phyloP scores from a whole-genome alignment of 192 early-diverging fungal genomes.

The Thamnidium elegans region DNA sequence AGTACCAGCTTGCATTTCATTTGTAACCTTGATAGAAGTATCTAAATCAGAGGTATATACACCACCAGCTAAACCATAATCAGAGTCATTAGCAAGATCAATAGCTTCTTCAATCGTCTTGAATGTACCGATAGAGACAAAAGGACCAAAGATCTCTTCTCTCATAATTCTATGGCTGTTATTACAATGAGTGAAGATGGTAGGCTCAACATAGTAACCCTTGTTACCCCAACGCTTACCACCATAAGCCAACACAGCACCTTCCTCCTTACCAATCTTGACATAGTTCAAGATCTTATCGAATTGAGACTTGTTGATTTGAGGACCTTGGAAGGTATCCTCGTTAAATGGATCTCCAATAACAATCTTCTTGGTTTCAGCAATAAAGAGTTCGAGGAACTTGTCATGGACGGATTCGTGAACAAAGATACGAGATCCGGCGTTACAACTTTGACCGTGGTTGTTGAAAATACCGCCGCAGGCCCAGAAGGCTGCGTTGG shows the following conservation, averaged over 20 bases:
- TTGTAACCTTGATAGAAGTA: conserved; percentile 53
- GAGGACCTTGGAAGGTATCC: conserved; percentile 66
- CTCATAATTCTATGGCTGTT: conserved; percentile 54
- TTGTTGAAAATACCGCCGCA: conserved; percentile 70
- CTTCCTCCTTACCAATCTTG: conserved; percentile 59
- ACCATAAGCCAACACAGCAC: conserved; percentile 53
- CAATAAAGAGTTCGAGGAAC: conserved; percentile 64
- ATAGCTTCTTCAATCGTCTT: conserved; percentile 72
- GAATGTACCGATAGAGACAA: conserved; percentile 72
- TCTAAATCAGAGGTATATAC: conserved; percentile 73
- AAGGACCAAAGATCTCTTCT: conserved; percentile 88
- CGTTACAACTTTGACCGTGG: conserved; percentile 84
- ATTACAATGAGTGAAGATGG: conserved; percentile 63
- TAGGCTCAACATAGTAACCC: conserved; percentile 79
- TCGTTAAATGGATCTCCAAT: conserved; percentile 71
- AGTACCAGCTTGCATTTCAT: conserved; percentile 52
- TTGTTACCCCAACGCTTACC: conserved; percentile 59
- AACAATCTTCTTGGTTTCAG: conserved; percentile 47
- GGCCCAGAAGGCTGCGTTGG: conserved; percentile 61
- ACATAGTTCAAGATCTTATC: conserved; percentile 66
- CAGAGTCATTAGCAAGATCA: conserved; percentile 66
- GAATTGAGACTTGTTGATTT: conserved; percentile 66
- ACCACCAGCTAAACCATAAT: conserved; percentile 74
- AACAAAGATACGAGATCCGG: conserved; percentile 77
- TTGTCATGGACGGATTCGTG: conserved; percentile 62